These are phyloP conservation scores for Rhododendron williamsianum DNA, from an alignment of 148 eudicot species.

Conservation along the genomic window DNA sequence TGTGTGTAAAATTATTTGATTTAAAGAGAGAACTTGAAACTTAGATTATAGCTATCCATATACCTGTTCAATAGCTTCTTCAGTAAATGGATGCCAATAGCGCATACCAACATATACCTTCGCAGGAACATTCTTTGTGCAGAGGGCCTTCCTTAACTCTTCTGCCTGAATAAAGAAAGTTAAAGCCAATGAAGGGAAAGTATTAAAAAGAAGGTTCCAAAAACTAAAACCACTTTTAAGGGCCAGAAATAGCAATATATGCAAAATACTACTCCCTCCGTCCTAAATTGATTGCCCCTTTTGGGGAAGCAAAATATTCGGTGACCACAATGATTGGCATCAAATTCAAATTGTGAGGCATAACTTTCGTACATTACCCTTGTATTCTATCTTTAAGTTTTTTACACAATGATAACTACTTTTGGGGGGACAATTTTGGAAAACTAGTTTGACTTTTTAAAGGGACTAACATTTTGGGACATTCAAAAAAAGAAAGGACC, in stretches of 20 bases:
- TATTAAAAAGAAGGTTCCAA: neutral
- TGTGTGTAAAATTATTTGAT: neutral
- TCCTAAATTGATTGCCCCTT: neutral
- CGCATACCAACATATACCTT: slow-evolving; percentile 99
- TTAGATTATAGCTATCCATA: neutral
- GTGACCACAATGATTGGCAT: neutral
- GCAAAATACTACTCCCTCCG: neutral
- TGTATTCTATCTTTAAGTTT: neutral
- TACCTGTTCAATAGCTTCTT: slow-evolving; percentile 99
- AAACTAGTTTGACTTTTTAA: neutral
- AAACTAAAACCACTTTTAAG: neutral
- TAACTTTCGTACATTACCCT: too few species aligned
- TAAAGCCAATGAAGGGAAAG: neutral
- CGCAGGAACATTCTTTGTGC: slow-evolving; percentile 72
- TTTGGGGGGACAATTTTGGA: neutral
- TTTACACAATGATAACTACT: neutral
- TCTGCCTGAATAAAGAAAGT: slow-evolving; percentile 56
- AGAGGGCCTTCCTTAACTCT: slow-evolving; percentile 74
- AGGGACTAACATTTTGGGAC: neutral
- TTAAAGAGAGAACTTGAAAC: neutral
- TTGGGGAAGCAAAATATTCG: neutral
- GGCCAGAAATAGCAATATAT: neutral
- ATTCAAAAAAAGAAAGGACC: neutral
- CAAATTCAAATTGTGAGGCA: neutral
- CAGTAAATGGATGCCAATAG: slow-evolving; percentile 99